A percentile compares a stretch with the other conserved stretches of the same genome.
Conservation (phyloP, 176 grass and related monocot genomes). For the Canna indica region DNA sequence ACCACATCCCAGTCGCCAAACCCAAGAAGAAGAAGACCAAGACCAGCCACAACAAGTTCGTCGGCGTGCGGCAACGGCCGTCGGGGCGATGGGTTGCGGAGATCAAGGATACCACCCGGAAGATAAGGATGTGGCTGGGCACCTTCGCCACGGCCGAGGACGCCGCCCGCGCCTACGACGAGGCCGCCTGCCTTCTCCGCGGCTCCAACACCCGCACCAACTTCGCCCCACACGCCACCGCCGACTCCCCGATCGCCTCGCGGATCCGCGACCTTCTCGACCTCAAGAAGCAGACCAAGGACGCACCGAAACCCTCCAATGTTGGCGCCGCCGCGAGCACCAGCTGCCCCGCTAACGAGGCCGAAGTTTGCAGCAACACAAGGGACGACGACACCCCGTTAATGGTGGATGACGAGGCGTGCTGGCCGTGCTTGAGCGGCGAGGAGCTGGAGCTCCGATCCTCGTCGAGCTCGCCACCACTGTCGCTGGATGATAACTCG, state of each 20-base stretch:
- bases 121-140: constrained; percentile 96
- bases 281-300: constrained; percentile 71
- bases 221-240: constrained; percentile 41
- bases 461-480: neutral
- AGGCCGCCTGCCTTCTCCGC: constrained; percentile 81
- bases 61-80: constrained; percentile 79
- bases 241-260: constrained; percentile 59
- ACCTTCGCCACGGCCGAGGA: constrained; percentile 74
- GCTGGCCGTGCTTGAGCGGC: constrained; percentile 32
- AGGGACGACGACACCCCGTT: neutral
- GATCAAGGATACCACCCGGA: constrained; percentile 94
- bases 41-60: constrained; percentile 52
- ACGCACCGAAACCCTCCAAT: neutral
- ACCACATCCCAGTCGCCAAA: constrained; percentile 14
- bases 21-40: constrained; percentile 44
- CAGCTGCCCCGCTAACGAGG: constrained; percentile 3
- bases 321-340: neutral
- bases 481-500: constrained; percentile 29
- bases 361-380: constrained; percentile 13
- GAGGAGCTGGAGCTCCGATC: constrained; percentile 8
- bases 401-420: constrained; percentile 27
- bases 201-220: constrained; percentile 84
- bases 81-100: constrained; percentile 93
- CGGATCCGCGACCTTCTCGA: constrained; percentile 65
- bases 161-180: constrained; percentile 60